phyloP scores from a whole-genome alignment of 148 eudicot genomes.

The Salicornia ramosissima region DNA sequence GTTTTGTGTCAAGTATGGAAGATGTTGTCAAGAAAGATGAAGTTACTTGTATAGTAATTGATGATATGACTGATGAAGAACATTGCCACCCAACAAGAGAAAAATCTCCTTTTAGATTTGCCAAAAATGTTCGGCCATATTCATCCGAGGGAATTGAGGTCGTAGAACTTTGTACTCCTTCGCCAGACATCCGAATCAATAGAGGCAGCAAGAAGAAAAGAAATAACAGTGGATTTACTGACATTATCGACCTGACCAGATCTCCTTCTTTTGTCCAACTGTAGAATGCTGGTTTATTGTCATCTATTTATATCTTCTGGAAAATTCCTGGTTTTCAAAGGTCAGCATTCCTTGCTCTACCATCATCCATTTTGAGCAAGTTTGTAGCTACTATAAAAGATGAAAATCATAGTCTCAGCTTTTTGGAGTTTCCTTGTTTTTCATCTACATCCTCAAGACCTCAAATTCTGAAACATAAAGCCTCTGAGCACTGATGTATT shows the following conservation, averaged over 20 bases:
- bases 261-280: constrained; percentile 56
- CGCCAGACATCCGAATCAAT: constrained; percentile 37
- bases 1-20: background rate
- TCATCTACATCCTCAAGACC: background rate
- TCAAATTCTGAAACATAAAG: too few species aligned
- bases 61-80: constrained; percentile 17
- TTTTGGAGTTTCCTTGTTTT: background rate
- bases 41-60: constrained; percentile 14
- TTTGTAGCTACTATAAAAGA: background rate
- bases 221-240: constrained; percentile 27
- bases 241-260: constrained; percentile 60
- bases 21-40: constrained; percentile 10
- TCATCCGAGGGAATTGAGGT: constrained; percentile 39
- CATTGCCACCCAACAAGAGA: constrained; percentile 13
- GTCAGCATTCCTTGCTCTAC: background rate
- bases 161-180: constrained; percentile 70
- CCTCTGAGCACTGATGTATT: too few species aligned
- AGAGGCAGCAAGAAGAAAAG: constrained; percentile 50
- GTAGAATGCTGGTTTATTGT: constrained; percentile 18
- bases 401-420: background rate
- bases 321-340: background rate
- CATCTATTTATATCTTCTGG: background rate
- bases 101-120: background rate
- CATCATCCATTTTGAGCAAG: background rate
- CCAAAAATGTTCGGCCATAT: constrained; percentile 3